Evolutionary conservation across 352 stramenopile genomes (phyloP).

Genomic region (Peronospora destructor): DNA sequence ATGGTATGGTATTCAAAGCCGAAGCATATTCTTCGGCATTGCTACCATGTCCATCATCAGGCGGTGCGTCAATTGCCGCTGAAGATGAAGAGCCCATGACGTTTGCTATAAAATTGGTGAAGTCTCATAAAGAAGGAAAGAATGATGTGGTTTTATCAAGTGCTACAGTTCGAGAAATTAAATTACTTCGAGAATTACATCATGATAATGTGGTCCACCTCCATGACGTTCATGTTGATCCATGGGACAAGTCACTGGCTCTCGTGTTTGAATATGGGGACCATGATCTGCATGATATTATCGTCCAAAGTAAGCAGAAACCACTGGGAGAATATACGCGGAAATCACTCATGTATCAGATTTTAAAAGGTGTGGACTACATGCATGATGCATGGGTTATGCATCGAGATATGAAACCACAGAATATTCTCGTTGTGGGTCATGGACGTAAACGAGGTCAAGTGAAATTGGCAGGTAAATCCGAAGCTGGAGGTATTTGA

Average conservation of each 20-base stretch:
- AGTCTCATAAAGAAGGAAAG: conserved; percentile 86
- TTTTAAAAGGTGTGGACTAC: conserved; percentile 89
- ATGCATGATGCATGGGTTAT: conserved; percentile 92
- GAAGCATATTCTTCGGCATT: conserved; percentile 52
- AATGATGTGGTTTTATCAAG: conserved; percentile 87
- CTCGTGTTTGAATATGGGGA: conserved; percentile 88
- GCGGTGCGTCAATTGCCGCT: conserved; percentile 6
- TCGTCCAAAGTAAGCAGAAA: conserved; percentile 84
- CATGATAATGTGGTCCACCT: conserved; percentile 85
- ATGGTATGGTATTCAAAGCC: conserved; percentile 86
- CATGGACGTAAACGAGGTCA: conserved; percentile 76
- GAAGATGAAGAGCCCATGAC: conserved; percentile 76
- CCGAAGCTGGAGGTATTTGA: neutral
- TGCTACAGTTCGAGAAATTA: conserved; percentile 86
- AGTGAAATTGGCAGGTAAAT: conserved; percentile 65
- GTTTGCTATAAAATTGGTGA: conserved; percentile 87
- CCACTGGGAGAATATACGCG: conserved; percentile 87
- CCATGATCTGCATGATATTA: conserved; percentile 87
- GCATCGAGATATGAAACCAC: conserved; percentile 91
- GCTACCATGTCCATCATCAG: conserved; percentile 30
- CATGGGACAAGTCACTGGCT: conserved; percentile 71
- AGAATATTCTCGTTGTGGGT: conserved; percentile 90
- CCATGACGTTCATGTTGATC: conserved; percentile 83
- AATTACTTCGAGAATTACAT: conserved; percentile 80
- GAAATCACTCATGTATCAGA: conserved; percentile 90